These are phyloP conservation scores for Physcia stellaris DNA, from an alignment of 495 filamentous ascomycete genomes.

Conservation along the genomic window DNA sequence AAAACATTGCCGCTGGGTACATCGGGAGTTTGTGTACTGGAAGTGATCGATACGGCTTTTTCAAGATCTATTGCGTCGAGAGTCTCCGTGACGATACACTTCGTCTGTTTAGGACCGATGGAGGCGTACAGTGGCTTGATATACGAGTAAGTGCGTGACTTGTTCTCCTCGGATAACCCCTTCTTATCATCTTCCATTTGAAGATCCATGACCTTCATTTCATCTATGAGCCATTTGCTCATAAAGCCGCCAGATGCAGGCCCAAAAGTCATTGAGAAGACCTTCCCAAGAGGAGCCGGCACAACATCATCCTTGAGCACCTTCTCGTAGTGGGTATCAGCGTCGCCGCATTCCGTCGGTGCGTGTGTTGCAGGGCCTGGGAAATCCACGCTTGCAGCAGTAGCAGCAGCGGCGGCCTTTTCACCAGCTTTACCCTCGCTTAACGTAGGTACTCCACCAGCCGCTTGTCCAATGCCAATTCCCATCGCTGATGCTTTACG, in stretches of 20 bases:
- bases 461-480: slow-evolving; percentile 24
- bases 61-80: slow-evolving; percentile 77
- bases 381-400: slow-evolving; percentile 50
- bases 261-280: slow-evolving; percentile 81
- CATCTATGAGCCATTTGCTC: slow-evolving; percentile 67
- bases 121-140: slow-evolving; percentile 77
- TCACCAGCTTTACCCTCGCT: slow-evolving; percentile 34
- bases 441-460: slow-evolving; percentile 20
- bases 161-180: slow-evolving; percentile 58
- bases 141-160: slow-evolving; percentile 64
- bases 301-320: slow-evolving; percentile 74
- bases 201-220: slow-evolving; percentile 80
- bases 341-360: slow-evolving; percentile 72
- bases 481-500: slow-evolving; percentile 57
- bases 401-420: slow-evolving; percentile 39
- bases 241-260: slow-evolving; percentile 65
- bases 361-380: slow-evolving; percentile 75
- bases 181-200: slow-evolving; percentile 70
- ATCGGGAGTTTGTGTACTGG: slow-evolving; percentile 82
- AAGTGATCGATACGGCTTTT: slow-evolving; percentile 63
- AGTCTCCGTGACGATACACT: slow-evolving; percentile 76
- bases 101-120: slow-evolving; percentile 90
- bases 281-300: slow-evolving; percentile 77
- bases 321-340: slow-evolving; percentile 67
- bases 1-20: slow-evolving; percentile 93